Base-by-base conservation (phyloP, 768 basidiomycete genomes). In the Russula emetica region DNA sequence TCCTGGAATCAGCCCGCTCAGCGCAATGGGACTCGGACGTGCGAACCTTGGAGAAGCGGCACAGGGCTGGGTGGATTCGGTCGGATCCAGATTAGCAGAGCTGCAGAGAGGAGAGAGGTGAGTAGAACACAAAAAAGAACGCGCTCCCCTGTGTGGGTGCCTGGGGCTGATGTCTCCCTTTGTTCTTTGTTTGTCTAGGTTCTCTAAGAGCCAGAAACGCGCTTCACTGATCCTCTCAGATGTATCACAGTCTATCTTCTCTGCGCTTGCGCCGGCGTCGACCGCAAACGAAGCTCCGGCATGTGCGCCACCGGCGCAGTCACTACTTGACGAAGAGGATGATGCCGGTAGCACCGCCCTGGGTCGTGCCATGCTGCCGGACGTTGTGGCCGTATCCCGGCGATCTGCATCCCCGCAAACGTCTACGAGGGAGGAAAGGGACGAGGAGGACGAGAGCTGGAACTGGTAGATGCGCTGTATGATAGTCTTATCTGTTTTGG, bases 181-280 rank as follows among this genome's bases (percentile, higher is more conserved):
- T 30, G 18, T 38, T 36, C 34, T 7, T 55, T 26, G 44, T 55
- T 45, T 55, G 53, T 61, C 32, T 64, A 90, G 88, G n/a, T 81
- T 89, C 69, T 76, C 83, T 20, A 87, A 85, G 68, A 79, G 76
- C 69, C 85, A 85, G 63, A 88, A 87, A 73, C 84, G 87, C 24
- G 87, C 87, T 0, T 87, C 87, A 0, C 67, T 82, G 1, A 78
- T 90, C 34, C 70, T 90, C 58, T 81, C 85, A 0, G 88, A 88
- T 70, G 81, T 88, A 22, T 85, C 85, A 6, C 79, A 80, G 64
- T 78, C 81, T 45, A 76, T 85, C 40, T 78, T 78, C 11, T 72
- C 76, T 8, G 74, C 75, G 7, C 63, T 74, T 16, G 63, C 68
- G 28, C 68, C 78, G 3, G 67, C 73, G 22, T 38, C 67, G 36